Percentiles rank a stretch among this genome's conserved stretches.
These are phyloP conservation scores for Daldinia decipiens DNA, from an alignment of 495 filamentous ascomycete genomes.

Conservation along the genomic window DNA sequence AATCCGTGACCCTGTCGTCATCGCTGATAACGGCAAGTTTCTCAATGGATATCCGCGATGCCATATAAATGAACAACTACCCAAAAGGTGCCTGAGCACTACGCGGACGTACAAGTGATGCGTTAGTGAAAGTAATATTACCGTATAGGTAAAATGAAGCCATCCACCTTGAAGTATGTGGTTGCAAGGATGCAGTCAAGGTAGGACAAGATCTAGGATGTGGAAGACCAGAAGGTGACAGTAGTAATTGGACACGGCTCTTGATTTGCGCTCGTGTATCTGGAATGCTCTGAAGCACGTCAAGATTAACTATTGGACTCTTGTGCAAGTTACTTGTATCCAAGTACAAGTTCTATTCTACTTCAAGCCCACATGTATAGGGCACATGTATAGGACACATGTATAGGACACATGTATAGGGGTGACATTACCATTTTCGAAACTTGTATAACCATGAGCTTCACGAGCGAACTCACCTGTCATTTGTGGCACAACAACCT, in stretches of 20 bases:
- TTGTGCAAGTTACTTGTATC: background rate
- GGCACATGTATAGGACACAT: too few relatives aligned
- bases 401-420: conserved; percentile 9
- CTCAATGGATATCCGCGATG: conserved; percentile 2
- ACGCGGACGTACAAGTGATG: conserved; percentile 4
- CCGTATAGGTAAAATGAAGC: conserved; percentile 1
- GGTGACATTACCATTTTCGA: background rate
- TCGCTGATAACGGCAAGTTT: conserved; percentile 1
- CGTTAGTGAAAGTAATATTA: background rate
- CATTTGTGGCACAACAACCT: conserved; percentile 1
- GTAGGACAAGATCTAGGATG: conserved; percentile 2
- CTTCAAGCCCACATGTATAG: conserved; percentile 16
- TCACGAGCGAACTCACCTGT: background rate
- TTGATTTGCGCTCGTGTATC: background rate
- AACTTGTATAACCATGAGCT: background rate
- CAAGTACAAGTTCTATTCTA: conserved; percentile 9
- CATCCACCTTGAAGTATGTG: background rate
- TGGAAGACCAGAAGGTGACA: background rate
- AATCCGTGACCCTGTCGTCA: background rate
- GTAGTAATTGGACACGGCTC: conserved; percentile 7
- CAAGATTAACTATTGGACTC: background rate
- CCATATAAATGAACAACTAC: background rate
- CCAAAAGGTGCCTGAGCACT: background rate
- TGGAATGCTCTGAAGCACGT: background rate
- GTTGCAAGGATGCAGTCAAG: background rate